Conservation (phyloP, 2,329 filamentous ascomycete genomes). For the Colletotrichum costaricense region DNA sequence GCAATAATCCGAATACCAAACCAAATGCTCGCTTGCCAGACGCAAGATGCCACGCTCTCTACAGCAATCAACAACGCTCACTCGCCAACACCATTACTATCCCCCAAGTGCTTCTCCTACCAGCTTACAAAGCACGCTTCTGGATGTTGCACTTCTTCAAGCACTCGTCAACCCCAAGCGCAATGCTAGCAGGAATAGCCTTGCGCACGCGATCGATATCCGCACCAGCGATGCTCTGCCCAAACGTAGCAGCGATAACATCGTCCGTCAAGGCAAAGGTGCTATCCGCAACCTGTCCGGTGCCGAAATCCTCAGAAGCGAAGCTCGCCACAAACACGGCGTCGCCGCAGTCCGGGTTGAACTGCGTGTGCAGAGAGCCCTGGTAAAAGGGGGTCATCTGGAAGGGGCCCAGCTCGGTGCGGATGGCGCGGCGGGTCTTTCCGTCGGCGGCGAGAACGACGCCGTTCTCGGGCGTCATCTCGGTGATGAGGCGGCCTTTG, state of each 20-base stretch:
- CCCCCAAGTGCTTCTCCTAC: too few species aligned
- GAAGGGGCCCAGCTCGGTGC: conserved; percentile 50
- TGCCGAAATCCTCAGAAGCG: conserved; percentile 61
- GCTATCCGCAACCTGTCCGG: conserved; percentile 62
- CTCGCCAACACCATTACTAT: too few species aligned
- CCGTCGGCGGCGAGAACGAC: conserved; percentile 51
- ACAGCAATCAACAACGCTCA: too few species aligned
- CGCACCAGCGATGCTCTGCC: conserved; percentile 56
- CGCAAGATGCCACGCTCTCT: neutral
- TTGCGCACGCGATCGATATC: conserved; percentile 58
- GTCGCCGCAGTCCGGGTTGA: conserved; percentile 64
- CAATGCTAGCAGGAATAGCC: conserved; percentile 59
- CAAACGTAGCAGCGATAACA: conserved; percentile 59
- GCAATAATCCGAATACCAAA: neutral
- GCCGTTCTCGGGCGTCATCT: conserved; percentile 65
- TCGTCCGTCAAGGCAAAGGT: conserved; percentile 59
- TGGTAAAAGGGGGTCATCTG: conserved; percentile 66
- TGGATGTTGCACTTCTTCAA: conserved; percentile 58
- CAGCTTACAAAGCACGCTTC: conserved; percentile 22
- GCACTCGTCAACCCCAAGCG: conserved; percentile 62
- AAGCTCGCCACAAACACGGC: conserved; percentile 63
- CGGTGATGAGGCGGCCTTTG: conserved; percentile 59
- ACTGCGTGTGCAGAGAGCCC: conserved; percentile 66
- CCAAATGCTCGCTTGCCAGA: neutral
- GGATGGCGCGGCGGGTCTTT: conserved; percentile 45